These are phyloP conservation scores for Schrenkiella parvula DNA, from an alignment of 345 rosid species.

Conservation along the genomic window DNA sequence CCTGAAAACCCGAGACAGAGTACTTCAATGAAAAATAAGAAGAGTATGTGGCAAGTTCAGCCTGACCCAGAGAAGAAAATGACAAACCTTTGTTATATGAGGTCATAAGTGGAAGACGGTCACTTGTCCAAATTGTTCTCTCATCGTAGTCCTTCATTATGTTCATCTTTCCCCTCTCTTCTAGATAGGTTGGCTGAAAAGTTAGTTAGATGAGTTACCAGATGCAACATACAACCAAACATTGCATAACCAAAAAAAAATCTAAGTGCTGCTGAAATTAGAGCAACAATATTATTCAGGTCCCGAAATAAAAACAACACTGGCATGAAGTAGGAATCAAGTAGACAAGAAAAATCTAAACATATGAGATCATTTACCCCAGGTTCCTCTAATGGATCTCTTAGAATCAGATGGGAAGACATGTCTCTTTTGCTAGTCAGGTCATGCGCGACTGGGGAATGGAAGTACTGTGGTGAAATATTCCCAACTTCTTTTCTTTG, in stretches of 20 bases:
- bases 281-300: background rate
- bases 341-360: constrained; percentile 10
- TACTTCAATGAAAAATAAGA: background rate
- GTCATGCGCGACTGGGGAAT: constrained; percentile 39
- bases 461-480: constrained; percentile 43
- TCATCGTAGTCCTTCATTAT: constrained; percentile 81
- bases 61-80: background rate
- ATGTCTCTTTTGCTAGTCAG: constrained; percentile 46
- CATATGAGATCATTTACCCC: constrained; percentile 42
- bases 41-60: background rate
- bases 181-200: constrained; percentile 61
- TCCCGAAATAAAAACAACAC: background rate
- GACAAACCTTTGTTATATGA: constrained; percentile 78
- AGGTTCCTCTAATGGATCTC: constrained; percentile 79
- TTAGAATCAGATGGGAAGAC: constrained; percentile 79
- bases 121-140: constrained; percentile 93
- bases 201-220: constrained; percentile 11
- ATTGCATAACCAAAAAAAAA: background rate
- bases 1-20: constrained; percentile 45
- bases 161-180: constrained; percentile 84
- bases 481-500: constrained; percentile 62
- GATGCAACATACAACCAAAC: constrained; percentile 10
- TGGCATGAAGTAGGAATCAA: constrained; percentile 14
- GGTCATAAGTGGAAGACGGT: constrained; percentile 73
- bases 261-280: background rate